Evolutionary conservation across 2,329 filamentous ascomycete species (phyloP), one percentile per base, ranked within the genome.

Genomic region (Monilinia aucupariae): DNA sequence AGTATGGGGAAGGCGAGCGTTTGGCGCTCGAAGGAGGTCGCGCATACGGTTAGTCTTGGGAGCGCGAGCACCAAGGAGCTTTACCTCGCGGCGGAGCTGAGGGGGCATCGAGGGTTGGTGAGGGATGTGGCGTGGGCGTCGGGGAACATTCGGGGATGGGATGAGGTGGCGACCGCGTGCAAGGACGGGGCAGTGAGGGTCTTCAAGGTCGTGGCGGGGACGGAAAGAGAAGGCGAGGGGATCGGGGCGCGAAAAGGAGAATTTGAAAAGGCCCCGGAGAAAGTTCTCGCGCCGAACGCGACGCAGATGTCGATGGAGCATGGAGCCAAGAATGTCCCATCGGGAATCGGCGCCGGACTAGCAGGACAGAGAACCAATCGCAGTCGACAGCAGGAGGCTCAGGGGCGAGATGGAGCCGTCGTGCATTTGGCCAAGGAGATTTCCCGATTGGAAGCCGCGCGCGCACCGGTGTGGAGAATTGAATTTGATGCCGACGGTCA

Each of bases 61-160:
- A 47, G 75, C 76, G 78, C 86, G 77, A 77, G 85, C 73, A 79
- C 82, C 61, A 89, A 90, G 65, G 88, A 91, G 64, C 96, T 97
- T 73, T 96, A 96, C 74, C 84, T 90, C 9, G 92, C 92, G 0
- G 86, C 88, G 25, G 88, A 92, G 72, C 79, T 97, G 20, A 80
- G 80, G 37, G 86, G 86, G 1, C 90, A 96, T 70, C 81, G 84
- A 9, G 86, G 87, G 0, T 81, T 97, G 47, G 89, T 97, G 8
- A 83, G 93, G 54, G 92, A 97, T 74, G 84, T 97, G 1, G 88
- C 91, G 2, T 99, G 94, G 94, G 91, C 93, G 0, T 89, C 92
- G 54, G 93, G 92, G 15, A 96, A 92, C 68, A 91, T 96, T 70
- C 81, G 92, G 47, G 93, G 93, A 1, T 93, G 91, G 74, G 94